These are phyloP conservation scores for Backusella circina DNA, from an alignment of 192 early-diverging fungal species.

Conservation along the genomic window DNA sequence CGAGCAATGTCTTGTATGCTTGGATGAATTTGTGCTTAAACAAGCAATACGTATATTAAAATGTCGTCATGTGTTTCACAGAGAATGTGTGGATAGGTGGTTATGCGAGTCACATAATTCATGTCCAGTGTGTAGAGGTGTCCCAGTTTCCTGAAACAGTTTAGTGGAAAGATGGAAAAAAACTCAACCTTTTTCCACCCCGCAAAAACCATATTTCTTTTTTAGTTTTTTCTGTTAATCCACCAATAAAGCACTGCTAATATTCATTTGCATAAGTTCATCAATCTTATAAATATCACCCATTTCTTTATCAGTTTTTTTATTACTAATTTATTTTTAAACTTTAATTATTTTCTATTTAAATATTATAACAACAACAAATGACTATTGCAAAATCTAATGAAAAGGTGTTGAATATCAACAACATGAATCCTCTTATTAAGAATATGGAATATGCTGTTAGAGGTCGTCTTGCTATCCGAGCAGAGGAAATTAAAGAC, in stretches of 20 bases:
- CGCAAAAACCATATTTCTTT: background rate
- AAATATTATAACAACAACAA: background rate
- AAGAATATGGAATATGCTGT: constrained; percentile 92
- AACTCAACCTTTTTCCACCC: background rate
- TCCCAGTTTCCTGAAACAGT: constrained; percentile 32
- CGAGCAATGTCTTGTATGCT: constrained; percentile 46
- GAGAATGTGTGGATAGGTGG: constrained; percentile 53
- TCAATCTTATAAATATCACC: background rate
- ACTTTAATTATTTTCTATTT: background rate
- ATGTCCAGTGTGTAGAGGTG: constrained; percentile 54
- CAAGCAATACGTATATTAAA: constrained; percentile 45
- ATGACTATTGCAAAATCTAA: background rate
- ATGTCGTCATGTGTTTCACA: constrained; percentile 53
- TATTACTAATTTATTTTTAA: background rate
- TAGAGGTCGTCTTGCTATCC: constrained; percentile 90
- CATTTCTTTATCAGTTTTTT: background rate
- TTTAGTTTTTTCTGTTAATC: background rate
- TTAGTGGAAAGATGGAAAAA: background rate
- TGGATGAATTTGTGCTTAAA: constrained; percentile 44
- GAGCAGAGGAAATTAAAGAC: constrained; percentile 74
- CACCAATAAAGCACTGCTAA: background rate
- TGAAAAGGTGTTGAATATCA: constrained; percentile 32
- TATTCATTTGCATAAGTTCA: background rate
- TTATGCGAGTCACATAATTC: constrained; percentile 44
- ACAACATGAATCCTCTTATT: constrained; percentile 70